Conservation (phyloP, 2,329 filamentous ascomycete genomes). For the Phymatotrichopsis omnivora region DNA sequence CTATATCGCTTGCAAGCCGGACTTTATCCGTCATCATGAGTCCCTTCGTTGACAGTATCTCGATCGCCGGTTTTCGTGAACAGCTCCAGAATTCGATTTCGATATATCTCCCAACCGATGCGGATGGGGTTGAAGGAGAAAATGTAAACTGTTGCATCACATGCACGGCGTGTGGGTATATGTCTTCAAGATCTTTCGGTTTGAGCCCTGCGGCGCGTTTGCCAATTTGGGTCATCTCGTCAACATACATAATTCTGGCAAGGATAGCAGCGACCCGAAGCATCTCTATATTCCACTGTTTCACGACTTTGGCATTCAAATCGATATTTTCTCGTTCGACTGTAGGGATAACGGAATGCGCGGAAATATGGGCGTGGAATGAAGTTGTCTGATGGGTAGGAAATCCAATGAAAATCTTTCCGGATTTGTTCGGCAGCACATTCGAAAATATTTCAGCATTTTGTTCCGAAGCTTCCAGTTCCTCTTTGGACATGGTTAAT, state of each 20-base stretch:
- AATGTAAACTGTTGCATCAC: slow-evolving; percentile 81
- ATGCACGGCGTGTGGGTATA: slow-evolving; percentile 48
- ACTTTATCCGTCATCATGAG: slow-evolving; percentile 76
- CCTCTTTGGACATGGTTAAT: slow-evolving; percentile 82
- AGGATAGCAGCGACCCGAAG: slow-evolving; percentile 83
- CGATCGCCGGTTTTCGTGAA: slow-evolving; percentile 69
- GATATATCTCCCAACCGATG: slow-evolving; percentile 71
- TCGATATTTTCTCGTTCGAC: slow-evolving; percentile 96
- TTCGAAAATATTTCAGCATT: slow-evolving; percentile 75
- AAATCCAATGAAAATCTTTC: slow-evolving; percentile 93
- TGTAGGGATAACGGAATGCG: slow-evolving; percentile 90
- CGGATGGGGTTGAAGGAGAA: slow-evolving; percentile 78
- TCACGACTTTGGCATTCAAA: slow-evolving; percentile 87
- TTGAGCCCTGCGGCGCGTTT: slow-evolving; percentile 44
- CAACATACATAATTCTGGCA: slow-evolving; percentile 73
- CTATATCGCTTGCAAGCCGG: slow-evolving; percentile 56
- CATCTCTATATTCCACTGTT: slow-evolving; percentile 92
- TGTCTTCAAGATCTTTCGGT: slow-evolving; percentile 47
- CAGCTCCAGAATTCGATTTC: slow-evolving; percentile 96
- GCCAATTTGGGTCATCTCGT: slow-evolving; percentile 73
- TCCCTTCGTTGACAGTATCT: slow-evolving; percentile 79
- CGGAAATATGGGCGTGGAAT: slow-evolving; percentile 85
- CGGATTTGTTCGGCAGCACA: slow-evolving; percentile 78
- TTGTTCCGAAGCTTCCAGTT: slow-evolving; percentile 57
- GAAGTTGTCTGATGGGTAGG: slow-evolving; percentile 96